Conservation (phyloP, 768 basidiomycete species). For the Tephrocybe sp. region DNA sequence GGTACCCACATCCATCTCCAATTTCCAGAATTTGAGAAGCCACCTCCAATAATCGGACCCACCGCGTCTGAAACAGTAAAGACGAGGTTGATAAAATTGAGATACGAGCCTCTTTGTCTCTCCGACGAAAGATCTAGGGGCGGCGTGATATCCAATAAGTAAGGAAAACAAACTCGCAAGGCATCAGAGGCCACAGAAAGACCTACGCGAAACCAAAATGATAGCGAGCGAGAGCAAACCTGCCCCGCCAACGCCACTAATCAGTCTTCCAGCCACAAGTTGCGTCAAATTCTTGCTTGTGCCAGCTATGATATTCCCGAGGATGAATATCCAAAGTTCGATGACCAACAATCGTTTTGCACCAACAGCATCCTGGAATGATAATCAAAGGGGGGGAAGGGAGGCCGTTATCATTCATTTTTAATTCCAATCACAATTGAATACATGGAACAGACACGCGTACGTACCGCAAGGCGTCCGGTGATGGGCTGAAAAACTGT, state of each 20-base stretch:
- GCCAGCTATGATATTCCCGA: constrained; percentile 26
- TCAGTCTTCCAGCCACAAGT: constrained; percentile 24
- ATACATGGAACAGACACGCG: too few relatives aligned
- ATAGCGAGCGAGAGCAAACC: constrained; percentile 21
- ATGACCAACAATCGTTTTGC: constrained; percentile 21
- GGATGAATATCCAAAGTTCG: constrained; percentile 24
- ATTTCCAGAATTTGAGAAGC: constrained; percentile 23
- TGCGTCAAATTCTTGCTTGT: constrained; percentile 20
- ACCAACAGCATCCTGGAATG: constrained; percentile 25
- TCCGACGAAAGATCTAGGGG: constrained; percentile 28
- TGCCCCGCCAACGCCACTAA: constrained; percentile 24
- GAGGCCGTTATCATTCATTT: too few relatives aligned
- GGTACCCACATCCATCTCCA: constrained; percentile 29
- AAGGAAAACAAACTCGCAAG: not conserved
- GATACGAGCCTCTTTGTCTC: constrained; percentile 24
- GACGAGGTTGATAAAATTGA: constrained; percentile 24
- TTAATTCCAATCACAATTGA: not conserved
- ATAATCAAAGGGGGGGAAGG: too few relatives aligned
- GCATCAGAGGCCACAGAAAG: not conserved
- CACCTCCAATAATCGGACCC: constrained; percentile 24
- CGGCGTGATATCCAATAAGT: not conserved
- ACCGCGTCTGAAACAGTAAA: constrained; percentile 25
- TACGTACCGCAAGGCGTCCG: constrained; percentile 22
- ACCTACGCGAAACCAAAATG: constrained; percentile 24
- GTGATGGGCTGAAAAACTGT: constrained; percentile 24